phyloP scores from a whole-genome alignment of 306 rosid species.

The Purshia tridentata region DNA sequence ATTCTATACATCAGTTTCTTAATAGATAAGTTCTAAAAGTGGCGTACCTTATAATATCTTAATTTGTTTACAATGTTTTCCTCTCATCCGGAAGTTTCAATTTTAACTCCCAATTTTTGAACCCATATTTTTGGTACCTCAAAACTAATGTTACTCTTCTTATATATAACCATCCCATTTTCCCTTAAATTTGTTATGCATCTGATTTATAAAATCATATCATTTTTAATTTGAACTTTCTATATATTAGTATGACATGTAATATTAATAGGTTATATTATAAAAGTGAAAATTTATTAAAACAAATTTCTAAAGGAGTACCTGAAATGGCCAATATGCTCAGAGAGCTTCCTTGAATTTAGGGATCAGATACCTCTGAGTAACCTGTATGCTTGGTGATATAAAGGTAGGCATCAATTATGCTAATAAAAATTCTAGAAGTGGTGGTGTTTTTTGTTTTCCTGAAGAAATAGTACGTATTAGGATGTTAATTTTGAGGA shows the following conservation, averaged over 20 bases:
- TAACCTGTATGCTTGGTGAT: not conserved
- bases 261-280: not conserved
- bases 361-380: not conserved
- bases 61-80: not conserved
- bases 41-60: not conserved
- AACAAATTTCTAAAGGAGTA: not conserved
- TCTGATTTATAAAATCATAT: not conserved
- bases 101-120: not conserved
- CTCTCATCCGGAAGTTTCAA: not conserved
- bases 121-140: not conserved
- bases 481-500: not conserved
- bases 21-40: not conserved
- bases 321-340: not conserved
- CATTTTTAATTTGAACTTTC: not conserved
- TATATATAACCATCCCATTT: not conserved
- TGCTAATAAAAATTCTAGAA: not conserved
- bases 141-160: not conserved
- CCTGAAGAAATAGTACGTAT: not conserved
- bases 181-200: not conserved
- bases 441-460: not conserved
- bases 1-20: not conserved
- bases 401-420: not conserved
- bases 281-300: not conserved
- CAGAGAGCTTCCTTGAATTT: not conserved
- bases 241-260: not conserved